Evolutionary conservation across 2,329 filamentous ascomycete genomes (phyloP), one percentile per base, ranked within the genome.

Genomic region (Emergomyces africanus): DNA sequence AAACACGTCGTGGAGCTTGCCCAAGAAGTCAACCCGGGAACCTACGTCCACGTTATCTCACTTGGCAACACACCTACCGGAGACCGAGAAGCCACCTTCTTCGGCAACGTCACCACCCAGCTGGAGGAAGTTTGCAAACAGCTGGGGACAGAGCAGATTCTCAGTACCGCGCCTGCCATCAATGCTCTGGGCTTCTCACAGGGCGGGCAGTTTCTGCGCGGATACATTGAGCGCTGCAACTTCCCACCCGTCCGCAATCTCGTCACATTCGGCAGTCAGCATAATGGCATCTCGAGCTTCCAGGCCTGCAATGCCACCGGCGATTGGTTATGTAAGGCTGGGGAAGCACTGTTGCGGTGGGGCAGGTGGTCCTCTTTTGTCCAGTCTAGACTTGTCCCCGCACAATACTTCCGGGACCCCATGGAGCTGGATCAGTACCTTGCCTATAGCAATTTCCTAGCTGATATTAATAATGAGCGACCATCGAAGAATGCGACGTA

Each of bases 401-500:
- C 94, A 37, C 94, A 99, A 77, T 99, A 99, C 77, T 97, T 87
- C 78, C 87, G 92, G 57, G 83, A 91, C 64, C 82, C 82, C 59
- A 71, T 77, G 60, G 76, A 90, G 70, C 74, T 90, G 71, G 82
- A 84, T 0, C 74, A 79, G 35, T 99, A 97, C 70, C 81, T 97
- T 23, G 83, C 85, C 64, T 72, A 83, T 69, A 94, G 88, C 66
- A 92, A 91, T 71, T 96, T 95, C 73, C 78, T 99, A 9, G 94
- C 92, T 10, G 92, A 97, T 70, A 86, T 97, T 75, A 99, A 99
- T 75, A 97, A 97, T 72, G 94, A 99, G 81, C 81, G 91, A 12
- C 68, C 59, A 23, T 62, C 77, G 58, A 95, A 95, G 81, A 96
- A 90, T 67, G 67, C 74, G 41, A 79, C 75, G 14, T 99, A 97